Evolutionary conservation across 2,329 filamentous ascomycete species (phyloP), one percentile per base, ranked within the genome.

Genomic region (Aspergillus sp.): DNA sequence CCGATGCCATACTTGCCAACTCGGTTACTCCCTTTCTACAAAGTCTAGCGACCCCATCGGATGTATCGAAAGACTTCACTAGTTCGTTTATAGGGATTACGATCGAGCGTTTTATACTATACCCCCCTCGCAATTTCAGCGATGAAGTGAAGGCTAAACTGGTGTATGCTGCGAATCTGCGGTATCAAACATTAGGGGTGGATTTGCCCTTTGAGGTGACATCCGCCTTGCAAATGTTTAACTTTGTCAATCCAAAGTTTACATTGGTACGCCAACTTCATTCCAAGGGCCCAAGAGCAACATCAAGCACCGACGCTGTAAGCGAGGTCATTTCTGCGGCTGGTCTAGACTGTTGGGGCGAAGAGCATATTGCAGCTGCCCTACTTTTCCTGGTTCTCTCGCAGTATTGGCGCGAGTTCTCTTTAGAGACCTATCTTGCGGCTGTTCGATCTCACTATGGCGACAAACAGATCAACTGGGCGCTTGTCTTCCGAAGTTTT

Each of bases 1-100:
- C 92, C 65, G 92, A 96, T 74, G 89, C 90, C n/a, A 93, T 97
- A 57, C 80, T 97, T 26, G 89, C 90, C 12, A 89, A 88, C 62
- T 93, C 91, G 65, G 89, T 90, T 64, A 81, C 85, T 52, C 85
- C 86, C 22, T 93, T 97, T 71, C 80, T 96, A 51, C 86, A 91
- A 68, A 87, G 88, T 62, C 81, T 97, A 55, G 87, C 89, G 34
- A 84, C 83, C 47, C 81, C 87, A 13, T 82, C 83, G 57, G 79
- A 85, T 63, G 81, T 84, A 51, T 83, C 85, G 41, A 85, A 89
- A 66, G 83, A 87, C 62, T 87, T 93, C 53, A 81, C 80, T 11
- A 81, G 88, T 30, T 77, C 84, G 42, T 91, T 95, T 70, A 82
- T 97, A 59, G 89, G 90, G 48, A 80, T 88, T 58, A 88, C 96